Evolutionary conservation across 805 yeast species (phyloP).

Genomic region (Candida orba): DNA sequence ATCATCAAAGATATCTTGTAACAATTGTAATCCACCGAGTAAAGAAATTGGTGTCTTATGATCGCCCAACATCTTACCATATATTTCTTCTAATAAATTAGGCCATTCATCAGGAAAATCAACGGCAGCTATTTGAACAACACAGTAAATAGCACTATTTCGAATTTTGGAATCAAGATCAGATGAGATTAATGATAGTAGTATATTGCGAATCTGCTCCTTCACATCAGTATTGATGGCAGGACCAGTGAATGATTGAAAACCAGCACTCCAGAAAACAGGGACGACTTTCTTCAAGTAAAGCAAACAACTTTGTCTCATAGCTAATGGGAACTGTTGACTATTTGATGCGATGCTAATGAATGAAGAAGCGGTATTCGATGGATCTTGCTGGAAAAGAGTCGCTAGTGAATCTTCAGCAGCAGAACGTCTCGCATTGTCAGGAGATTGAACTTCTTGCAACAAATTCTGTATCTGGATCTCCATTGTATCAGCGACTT

Average conservation of each 20-base stretch:
- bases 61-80: slow-evolving; percentile 28
- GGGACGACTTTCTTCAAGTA: slow-evolving; percentile 65
- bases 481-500: slow-evolving; percentile 7
- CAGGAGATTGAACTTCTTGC: slow-evolving; percentile 26
- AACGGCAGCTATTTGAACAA: slow-evolving; percentile 77
- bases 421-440: slow-evolving; percentile 31
- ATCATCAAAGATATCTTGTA: slow-evolving; percentile 80
- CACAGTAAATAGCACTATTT: slow-evolving; percentile 60
- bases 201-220: slow-evolving; percentile 36
- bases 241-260: slow-evolving; percentile 65
- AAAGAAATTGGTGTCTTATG: slow-evolving; percentile 7
- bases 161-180: slow-evolving; percentile 52
- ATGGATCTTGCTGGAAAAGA: slow-evolving; percentile 41
- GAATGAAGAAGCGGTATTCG: slow-evolving; percentile 36
- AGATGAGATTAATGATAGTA: slow-evolving; percentile 41
- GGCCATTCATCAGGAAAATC: slow-evolving; percentile 99
- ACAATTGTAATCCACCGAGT: slow-evolving; percentile 30
- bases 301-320: slow-evolving; percentile 51
- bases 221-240: slow-evolving; percentile 52
- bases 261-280: slow-evolving; percentile 76
- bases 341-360: slow-evolving; percentile 33
- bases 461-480: slow-evolving; percentile 16
- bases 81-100: slow-evolving; percentile 43
- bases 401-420: slow-evolving; percentile 31
- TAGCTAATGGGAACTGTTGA: neutral